Evolutionary conservation across 2,329 filamentous ascomycete genomes (phyloP).

Genomic region (Cadophora gregata): DNA sequence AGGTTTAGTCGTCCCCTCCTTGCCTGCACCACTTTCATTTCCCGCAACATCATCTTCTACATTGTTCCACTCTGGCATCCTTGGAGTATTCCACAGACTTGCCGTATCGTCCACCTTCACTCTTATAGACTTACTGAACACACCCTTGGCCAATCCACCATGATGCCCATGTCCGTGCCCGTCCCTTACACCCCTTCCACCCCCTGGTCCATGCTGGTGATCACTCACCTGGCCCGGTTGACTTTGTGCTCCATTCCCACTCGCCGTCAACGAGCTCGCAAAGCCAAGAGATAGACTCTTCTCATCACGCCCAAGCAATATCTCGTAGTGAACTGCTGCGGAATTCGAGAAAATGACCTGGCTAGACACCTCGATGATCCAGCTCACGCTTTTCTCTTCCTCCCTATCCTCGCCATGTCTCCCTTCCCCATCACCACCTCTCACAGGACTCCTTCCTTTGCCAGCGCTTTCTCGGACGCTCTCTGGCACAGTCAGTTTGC

Average conservation of each 20-base stretch:
- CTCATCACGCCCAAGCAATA: constrained; percentile 84
- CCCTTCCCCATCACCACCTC: constrained; percentile 38
- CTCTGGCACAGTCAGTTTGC: constrained; percentile 80
- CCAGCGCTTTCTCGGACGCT: constrained; percentile 71
- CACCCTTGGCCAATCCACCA: constrained; percentile 70
- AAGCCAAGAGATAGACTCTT: constrained; percentile 75
- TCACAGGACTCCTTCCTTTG: constrained; percentile 40
- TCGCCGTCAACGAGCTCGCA: constrained; percentile 39
- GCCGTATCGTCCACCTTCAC: constrained; percentile 87
- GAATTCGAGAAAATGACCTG: constrained; percentile 94
- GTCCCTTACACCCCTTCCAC: constrained; percentile 57
- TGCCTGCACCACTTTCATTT: constrained; percentile 37
- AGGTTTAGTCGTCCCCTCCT: constrained; percentile 36
- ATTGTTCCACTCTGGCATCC: constrained; percentile 69
- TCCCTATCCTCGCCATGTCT: constrained; percentile 46
- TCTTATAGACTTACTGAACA: constrained; percentile 82
- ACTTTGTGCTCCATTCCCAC: constrained; percentile 50
- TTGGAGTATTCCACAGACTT: constrained; percentile 90
- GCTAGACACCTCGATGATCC: constrained; percentile 90
- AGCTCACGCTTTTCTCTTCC: constrained; percentile 68
- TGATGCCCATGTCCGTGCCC: constrained; percentile 46
- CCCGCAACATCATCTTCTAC: constrained; percentile 17
- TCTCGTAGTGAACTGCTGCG: constrained; percentile 85
- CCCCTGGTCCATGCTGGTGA: constrained; percentile 67
- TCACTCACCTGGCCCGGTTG: constrained; percentile 75